Evolutionary conservation across 2,329 filamentous ascomycete genomes (phyloP).

Genomic region (Phyllosticta capitalensis): DNA sequence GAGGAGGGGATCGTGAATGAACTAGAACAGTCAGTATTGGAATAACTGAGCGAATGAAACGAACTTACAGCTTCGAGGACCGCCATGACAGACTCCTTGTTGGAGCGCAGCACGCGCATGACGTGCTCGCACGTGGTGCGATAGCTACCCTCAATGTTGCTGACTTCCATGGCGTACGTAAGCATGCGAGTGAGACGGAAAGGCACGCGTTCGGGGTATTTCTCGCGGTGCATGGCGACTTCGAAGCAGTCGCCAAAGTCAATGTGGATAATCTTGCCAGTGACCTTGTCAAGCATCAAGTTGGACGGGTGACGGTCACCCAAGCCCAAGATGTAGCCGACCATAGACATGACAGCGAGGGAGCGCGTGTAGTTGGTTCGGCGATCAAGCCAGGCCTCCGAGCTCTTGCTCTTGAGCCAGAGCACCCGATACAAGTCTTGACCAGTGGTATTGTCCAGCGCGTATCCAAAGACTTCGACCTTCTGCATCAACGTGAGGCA

Average conservation of each 20-base stretch:
- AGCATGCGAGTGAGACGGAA: conserved; percentile 98
- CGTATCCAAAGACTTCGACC: conserved; percentile 98
- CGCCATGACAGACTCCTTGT: conserved; percentile 98
- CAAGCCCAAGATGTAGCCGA: conserved; percentile 96
- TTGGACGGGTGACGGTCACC: conserved; percentile 97
- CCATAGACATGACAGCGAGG: conserved; percentile 99
- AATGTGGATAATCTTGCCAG: conserved; percentile 95
- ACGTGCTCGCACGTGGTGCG: conserved; percentile 97
- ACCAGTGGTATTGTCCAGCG: conserved; percentile 96
- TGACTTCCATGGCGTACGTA: conserved; percentile 99
- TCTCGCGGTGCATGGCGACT: conserved; percentile 98
- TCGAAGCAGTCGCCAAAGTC: conserved; percentile 99
- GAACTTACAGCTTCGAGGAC: conserved; percentile 86
- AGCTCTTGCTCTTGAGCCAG: conserved; percentile 98
- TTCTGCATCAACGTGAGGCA: conserved; percentile 99
- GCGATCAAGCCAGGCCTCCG: conserved; percentile 92
- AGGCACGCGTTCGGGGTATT: conserved; percentile 93
- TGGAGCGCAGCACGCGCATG: conserved; percentile 91
- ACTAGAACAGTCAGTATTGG: conserved; percentile 44
- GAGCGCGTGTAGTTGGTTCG: conserved; percentile 98
- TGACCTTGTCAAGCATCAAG: conserved; percentile 90
- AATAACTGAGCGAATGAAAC: conserved; percentile 9
- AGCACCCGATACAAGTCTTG: conserved; percentile 96
- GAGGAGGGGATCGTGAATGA: conserved; percentile 97
- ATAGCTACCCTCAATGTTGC: conserved; percentile 98